Conservation (phyloP, 2,329 filamentous ascomycete genomes). For the Ophiostoma sp. region DNA sequence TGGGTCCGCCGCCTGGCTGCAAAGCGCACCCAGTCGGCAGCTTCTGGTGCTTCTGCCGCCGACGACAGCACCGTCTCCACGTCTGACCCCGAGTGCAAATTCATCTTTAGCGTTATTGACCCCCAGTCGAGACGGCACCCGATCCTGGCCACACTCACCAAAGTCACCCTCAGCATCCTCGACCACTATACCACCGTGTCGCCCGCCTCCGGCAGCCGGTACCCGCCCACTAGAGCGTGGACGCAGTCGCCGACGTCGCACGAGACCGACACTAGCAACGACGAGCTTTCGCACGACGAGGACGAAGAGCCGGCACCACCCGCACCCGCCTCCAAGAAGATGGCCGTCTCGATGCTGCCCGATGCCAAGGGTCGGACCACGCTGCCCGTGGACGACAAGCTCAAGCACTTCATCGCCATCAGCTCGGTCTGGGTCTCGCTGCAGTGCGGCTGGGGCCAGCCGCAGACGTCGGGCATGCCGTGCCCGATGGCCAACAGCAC, state of each 20-base stretch:
- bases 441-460: slow-evolving; percentile 38
- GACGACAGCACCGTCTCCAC: slow-evolving; percentile 26
- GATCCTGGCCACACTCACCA: slow-evolving; percentile 64
- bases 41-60: slow-evolving; percentile 19
- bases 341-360: slow-evolving; percentile 20
- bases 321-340: background rate
- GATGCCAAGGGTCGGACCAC: slow-evolving; percentile 33
- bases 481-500: background rate
- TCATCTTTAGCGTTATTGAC: slow-evolving; percentile 72
- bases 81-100: slow-evolving; percentile 48
- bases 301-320: background rate
- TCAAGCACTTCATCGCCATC: slow-evolving; percentile 47
- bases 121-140: slow-evolving; percentile 65
- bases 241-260: slow-evolving; percentile 24
- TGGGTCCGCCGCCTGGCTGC: slow-evolving; percentile 56
- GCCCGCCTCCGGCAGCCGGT: slow-evolving; percentile 41
- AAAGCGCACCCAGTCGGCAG: slow-evolving; percentile 25
- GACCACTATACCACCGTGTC: slow-evolving; percentile 60
- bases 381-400: slow-evolving; percentile 40
- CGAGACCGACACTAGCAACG: slow-evolving; percentile 29
- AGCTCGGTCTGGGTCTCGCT: slow-evolving; percentile 50
- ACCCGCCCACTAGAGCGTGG: slow-evolving; percentile 42
- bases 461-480: background rate
- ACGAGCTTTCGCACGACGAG: slow-evolving; percentile 19
- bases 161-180: slow-evolving; percentile 60